Base-by-base conservation (phyloP, 805 yeast species). In the Lachancea waltii region DNA sequence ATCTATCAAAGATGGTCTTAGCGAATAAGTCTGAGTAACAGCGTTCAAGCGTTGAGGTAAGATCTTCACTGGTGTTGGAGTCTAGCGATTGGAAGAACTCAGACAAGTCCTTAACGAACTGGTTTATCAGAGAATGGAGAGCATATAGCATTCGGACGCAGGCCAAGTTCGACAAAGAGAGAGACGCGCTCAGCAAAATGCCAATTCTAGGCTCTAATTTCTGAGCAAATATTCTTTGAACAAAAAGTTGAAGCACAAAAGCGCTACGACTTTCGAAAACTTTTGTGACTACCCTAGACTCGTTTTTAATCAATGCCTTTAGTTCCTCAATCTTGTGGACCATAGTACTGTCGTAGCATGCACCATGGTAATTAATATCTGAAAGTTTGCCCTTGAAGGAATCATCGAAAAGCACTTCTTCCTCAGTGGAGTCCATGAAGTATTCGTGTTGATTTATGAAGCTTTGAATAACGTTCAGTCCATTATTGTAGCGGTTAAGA, bases 371-470 rank as follows among this genome's bases (percentile, higher is more conserved):
- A 22, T 69, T 68, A 0, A 92, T 86, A 48, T 82, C 77, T 2
- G 79, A 56, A 33, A 90, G 55, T 15, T 64, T 62, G 8, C 62
- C 59, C 87, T 95, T 85, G 14, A 70, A 65, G 0, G 61, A 53
- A 33, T 73, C 76, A 45, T 72, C 67, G 15, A 67, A 65, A 18
- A 66, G 33, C 8, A 47, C 41, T 30, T 56, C 60, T 21, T 58
- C 50, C 14, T 58, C 56, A 17, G 45, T 53, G 26, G 58, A 62
- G 48, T 59, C 50, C 34, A 63, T 66, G 58, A 89, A 82, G 42
- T 81, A 72, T 34, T 79, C 82, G 54, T 84, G 85, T 54, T 84
- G 86, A 54, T 77, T 78, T 29, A 89, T 83, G 62, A 85, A 90
- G 34, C 81, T 77, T 54, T 81, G 85, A 7, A 85, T 81, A 7